Percentiles rank a stretch among this genome's conserved stretches.
Conservation (phyloP, 2,329 filamentous ascomycete genomes). For the Diplodia seriata region DNA sequence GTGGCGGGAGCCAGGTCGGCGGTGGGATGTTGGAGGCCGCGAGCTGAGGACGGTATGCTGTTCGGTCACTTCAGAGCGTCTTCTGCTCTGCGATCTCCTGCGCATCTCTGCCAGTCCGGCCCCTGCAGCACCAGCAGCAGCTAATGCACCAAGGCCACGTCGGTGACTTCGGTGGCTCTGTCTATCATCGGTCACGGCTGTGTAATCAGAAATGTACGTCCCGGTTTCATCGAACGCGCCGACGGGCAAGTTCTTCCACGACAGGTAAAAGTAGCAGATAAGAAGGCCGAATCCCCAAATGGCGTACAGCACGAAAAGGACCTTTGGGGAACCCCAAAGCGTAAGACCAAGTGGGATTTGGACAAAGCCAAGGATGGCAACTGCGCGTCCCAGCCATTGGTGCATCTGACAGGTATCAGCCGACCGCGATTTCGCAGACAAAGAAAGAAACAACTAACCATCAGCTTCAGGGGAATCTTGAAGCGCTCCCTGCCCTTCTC, state of each 20-base stretch:
- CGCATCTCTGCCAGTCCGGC: conserved; percentile 64
- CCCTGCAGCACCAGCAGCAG: conserved; percentile 63
- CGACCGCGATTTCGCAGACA: neutral
- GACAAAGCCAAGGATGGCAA: conserved; percentile 80
- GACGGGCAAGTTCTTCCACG: conserved; percentile 69
- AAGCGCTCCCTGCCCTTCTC: conserved; percentile 60
- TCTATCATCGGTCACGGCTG: conserved; percentile 58
- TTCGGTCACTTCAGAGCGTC: conserved; percentile 42
- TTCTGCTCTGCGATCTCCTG: conserved; percentile 51
- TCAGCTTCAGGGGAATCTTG: conserved; percentile 64
- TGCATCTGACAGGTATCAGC: conserved; percentile 66
- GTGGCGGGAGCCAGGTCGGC: conserved; percentile 22
- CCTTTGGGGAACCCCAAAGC: conserved; percentile 87
- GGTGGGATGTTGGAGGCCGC: conserved; percentile 40
- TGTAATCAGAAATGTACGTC: conserved; percentile 63
- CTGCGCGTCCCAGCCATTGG: conserved; percentile 81
- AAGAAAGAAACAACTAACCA: conserved; percentile 52
- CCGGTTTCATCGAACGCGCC: conserved; percentile 63
- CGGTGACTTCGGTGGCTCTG: conserved; percentile 45
- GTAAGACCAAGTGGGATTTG: conserved; percentile 90
- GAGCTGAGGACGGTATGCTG: conserved; percentile 46
- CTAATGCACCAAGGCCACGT: conserved; percentile 55
- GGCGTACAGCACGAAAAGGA: conserved; percentile 84
- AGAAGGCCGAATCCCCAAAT: conserved; percentile 78
- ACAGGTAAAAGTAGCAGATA: conserved; percentile 78